Conservation (phyloP, 2,329 filamentous ascomycete genomes). For the Lasiodiplodia theobromae region DNA sequence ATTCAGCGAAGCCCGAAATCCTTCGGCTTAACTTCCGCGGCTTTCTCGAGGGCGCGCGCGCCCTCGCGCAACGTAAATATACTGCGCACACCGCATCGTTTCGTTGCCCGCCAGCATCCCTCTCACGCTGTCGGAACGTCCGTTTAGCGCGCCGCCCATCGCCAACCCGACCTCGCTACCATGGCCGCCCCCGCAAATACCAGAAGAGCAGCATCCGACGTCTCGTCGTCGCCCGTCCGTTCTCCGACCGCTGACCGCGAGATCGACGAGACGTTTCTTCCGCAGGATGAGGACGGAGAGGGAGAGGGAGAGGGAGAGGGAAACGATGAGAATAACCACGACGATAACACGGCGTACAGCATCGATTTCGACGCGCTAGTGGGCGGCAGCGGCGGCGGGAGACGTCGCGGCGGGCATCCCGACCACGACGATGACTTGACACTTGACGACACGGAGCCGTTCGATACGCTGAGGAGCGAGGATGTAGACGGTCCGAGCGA, state of each 20-base stretch:
- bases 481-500: constrained; percentile 51
- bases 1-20: not conserved
- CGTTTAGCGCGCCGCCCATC: not conserved
- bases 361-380: constrained; percentile 49
- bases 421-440: constrained; percentile 43
- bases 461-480: constrained; percentile 48
- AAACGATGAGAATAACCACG: not conserved
- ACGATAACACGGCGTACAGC: constrained; percentile 39
- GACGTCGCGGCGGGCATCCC: constrained; percentile 29
- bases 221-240: not conserved
- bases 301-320: not conserved
- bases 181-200: not conserved
- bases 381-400: constrained; percentile 35
- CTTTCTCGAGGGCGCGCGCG: not conserved
- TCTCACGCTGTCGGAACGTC: not conserved
- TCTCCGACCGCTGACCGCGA: not conserved
- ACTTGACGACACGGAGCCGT: constrained; percentile 38
- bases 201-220: not conserved
- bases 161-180: not conserved
- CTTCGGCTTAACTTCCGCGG: not conserved
- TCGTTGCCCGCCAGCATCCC: not conserved
- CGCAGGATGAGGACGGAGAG: not conserved
- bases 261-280: not conserved
- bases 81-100: not conserved
- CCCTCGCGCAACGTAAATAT: not conserved